Evolutionary conservation across 108 stramenopile species (phyloP).

Genomic region (Skeletonema grethae): DNA sequence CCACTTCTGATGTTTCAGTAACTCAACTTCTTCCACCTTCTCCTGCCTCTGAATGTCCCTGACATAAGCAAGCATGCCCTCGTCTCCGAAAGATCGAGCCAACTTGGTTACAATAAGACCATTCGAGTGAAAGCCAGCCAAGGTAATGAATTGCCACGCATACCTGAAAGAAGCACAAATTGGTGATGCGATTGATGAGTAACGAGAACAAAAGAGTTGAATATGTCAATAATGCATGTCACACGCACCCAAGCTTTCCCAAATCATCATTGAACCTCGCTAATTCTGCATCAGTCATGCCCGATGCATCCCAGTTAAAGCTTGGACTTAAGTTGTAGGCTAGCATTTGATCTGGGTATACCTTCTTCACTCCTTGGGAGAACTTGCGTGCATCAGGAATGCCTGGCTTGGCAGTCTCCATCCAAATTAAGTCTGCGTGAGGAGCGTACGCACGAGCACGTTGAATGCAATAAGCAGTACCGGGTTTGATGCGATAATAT

Average conservation of each 20-base stretch:
- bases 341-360: constrained; percentile 88
- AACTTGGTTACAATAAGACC: constrained; percentile 89
- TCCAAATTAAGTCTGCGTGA: constrained; percentile 94
- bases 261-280: constrained; percentile 89
- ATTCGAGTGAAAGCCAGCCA: constrained; percentile 96
- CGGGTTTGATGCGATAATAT: constrained; percentile 89
- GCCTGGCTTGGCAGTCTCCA: constrained; percentile 90
- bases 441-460: constrained; percentile 91
- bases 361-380: constrained; percentile 71
- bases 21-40: constrained; percentile 82
- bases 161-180: constrained; percentile 26
- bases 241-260: constrained; percentile 88
- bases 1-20: constrained; percentile 96
- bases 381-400: constrained; percentile 83
- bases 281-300: constrained; percentile 85
- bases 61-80: constrained; percentile 94
- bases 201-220: neutral
- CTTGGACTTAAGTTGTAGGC: constrained; percentile 95
- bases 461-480: constrained; percentile 92
- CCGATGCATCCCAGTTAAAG: constrained; percentile 97
- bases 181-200: neutral
- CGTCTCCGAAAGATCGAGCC: constrained; percentile 85
- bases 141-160: constrained; percentile 96
- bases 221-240: constrained; percentile 55
- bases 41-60: constrained; percentile 92